Evolutionary conservation across 164 flowering plant genomes (phyloP).

Genomic region (Dillenia suffruticosa): DNA sequence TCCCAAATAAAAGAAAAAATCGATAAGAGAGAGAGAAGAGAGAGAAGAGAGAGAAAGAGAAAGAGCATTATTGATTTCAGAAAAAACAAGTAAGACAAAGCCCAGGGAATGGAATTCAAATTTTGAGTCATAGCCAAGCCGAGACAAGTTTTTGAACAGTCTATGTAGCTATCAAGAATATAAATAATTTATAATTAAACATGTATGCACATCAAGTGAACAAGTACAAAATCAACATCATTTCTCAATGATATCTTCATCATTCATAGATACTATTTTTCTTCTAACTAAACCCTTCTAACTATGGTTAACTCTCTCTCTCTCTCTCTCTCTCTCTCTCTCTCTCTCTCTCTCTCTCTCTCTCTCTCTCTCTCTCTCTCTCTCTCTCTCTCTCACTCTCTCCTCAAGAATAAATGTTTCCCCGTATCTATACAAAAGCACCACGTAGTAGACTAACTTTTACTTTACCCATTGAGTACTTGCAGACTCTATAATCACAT

Average conservation of each 20-base stretch:
- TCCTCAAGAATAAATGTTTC: too few relatives aligned
- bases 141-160: constrained; percentile 15
- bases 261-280: constrained; percentile 12
- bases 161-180: background rate
- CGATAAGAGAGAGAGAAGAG: constrained; percentile 14
- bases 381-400: background rate
- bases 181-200: too few relatives aligned
- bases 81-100: constrained; percentile 38
- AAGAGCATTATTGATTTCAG: constrained; percentile 16
- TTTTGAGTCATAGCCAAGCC: constrained; percentile 18
- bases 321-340: too few relatives aligned
- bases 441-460: too few relatives aligned
- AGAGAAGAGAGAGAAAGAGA: constrained; percentile 13
- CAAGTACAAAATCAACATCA: constrained; percentile 54
- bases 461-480: too few relatives aligned
- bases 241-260: constrained; percentile 65
- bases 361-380: too few relatives aligned
- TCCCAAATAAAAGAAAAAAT: constrained; percentile 16
- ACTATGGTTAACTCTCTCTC: constrained; percentile 28
- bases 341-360: too few relatives aligned
- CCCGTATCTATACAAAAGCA: too few relatives aligned
- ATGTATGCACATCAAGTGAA: constrained; percentile 7
- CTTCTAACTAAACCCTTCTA: constrained; percentile 13
- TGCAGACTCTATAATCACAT: too few relatives aligned
- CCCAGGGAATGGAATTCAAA: constrained; percentile 20